Conservation (phyloP, 2,329 filamentous ascomycete genomes). For the Colletotrichum sp. region DNA sequence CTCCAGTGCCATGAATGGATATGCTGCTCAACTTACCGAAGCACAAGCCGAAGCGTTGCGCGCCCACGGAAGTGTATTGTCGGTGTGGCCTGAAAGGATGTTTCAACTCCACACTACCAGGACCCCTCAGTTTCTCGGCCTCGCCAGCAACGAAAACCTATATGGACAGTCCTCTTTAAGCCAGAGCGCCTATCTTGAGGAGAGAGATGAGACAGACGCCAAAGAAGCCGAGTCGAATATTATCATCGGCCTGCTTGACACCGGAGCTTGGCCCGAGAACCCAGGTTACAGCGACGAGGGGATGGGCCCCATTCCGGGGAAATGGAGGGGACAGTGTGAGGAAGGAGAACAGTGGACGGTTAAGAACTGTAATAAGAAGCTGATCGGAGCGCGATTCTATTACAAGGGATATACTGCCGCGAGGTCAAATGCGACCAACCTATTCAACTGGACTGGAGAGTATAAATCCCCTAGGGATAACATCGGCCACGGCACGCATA, state of each 20-base stretch:
- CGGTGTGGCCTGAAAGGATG: not conserved
- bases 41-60: not conserved
- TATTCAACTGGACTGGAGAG: not conserved
- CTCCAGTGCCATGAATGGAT: not conserved
- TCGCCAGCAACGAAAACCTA: not conserved
- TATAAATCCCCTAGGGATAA: not conserved
- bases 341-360: not conserved
- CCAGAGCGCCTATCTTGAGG: not conserved
- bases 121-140: conserved; percentile 12
- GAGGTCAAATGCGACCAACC: not conserved
- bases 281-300: conserved; percentile 17
- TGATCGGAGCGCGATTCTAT: conserved; percentile 17
- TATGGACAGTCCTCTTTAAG: not conserved
- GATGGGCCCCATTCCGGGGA: conserved; percentile 1
- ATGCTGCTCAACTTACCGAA: not conserved
- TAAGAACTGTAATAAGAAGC: conserved; percentile 17
- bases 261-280: conserved; percentile 20
- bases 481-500: not conserved
- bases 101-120: conserved; percentile 9
- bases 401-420: not conserved
- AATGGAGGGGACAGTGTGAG: conserved; percentile 18
- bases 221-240: conserved; percentile 5
- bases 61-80: not conserved
- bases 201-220: not conserved
- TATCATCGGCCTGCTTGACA: conserved; percentile 17